Base-by-base conservation (phyloP, 768 basidiomycete genomes). In the Mycena pura region DNA sequence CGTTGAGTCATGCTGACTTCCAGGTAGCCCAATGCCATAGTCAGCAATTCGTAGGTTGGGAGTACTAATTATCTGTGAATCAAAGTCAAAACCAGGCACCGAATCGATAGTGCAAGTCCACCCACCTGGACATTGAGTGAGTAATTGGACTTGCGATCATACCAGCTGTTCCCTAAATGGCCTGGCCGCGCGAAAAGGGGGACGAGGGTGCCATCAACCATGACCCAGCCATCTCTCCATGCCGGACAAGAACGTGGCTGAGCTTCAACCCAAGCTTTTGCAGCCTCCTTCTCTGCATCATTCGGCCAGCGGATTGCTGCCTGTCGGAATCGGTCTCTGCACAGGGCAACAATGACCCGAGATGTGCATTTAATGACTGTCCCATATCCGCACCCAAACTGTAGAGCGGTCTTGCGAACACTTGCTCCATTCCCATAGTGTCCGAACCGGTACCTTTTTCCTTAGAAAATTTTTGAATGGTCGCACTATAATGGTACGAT, bases 81-180 rank as follows among this genome's bases (percentile, higher is more conserved):
- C n/a, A n/a, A n/a, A n/a, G n/a, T n/a, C n/a, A n/a, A n/a, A n/a
- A n/a, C n/a, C n/a, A n/a, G n/a, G n/a, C n/a, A n/a, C n/a, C n/a
- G n/a, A n/a, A n/a, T n/a, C n/a, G n/a, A n/a, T n/a, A n/a, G n/a
- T n/a, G n/a, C n/a, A n/a, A n/a, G n/a, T n/a, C n/a, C n/a, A n/a
- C 19, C 52, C n/a, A 70, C 69, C 60, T 70, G 69, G 3, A 66
- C 32, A 52, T 70, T 70, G 31, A 75, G 11, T 3, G 70, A 73
- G 36, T 76, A 74, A 29, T 72, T 71, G 13, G 57, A 68, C 44
- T 75, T 75, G 2, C 69, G 31, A 48, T 74, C 68, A 60, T 66
- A 77, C 22, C 63, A 77, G 17, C 57, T 65, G 28, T 76, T 68
- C 1, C 75, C 72, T 56, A 58, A 72, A 32, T 45, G 68, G 8